phyloP scores from a whole-genome alignment of 176 grass and related monocot species.

The Leersia perrieri region DNA sequence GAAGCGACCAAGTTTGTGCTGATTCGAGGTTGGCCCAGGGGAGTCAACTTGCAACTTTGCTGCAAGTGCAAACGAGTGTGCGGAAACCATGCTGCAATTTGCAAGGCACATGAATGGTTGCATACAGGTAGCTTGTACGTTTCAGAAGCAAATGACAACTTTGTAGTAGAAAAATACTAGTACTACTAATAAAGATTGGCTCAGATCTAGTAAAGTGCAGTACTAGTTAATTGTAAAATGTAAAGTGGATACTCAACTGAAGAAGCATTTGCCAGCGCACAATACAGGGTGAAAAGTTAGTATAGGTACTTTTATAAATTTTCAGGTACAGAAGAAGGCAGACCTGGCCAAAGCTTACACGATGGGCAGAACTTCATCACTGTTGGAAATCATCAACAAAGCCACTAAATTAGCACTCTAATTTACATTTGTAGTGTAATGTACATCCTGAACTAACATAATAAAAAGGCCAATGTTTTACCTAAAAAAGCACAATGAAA shows the following conservation, averaged over 20 bases:
- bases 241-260: background rate
- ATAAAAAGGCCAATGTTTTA: too few species aligned
- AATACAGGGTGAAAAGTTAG: background rate
- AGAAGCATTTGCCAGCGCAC: background rate
- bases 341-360: background rate
- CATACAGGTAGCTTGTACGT: background rate
- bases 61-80: background rate
- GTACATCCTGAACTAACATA: background rate
- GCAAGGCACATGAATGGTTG: background rate
- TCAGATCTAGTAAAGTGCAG: background rate
- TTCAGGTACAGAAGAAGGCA: background rate
- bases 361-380: background rate
- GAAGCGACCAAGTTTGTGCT: background rate
- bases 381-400: background rate
- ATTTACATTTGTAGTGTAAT: constrained; percentile 13
- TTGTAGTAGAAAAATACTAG: background rate
- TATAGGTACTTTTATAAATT: background rate
- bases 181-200: background rate
- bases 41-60: background rate
- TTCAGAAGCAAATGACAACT: background rate
- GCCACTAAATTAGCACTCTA: background rate
- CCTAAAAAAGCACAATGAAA: too few species aligned
- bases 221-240: background rate
- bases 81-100: background rate
- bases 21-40: background rate